These are phyloP conservation scores for Coelastrella sp. DNA, from an alignment of 139 green algal genomes.

Conservation along the genomic window DNA sequence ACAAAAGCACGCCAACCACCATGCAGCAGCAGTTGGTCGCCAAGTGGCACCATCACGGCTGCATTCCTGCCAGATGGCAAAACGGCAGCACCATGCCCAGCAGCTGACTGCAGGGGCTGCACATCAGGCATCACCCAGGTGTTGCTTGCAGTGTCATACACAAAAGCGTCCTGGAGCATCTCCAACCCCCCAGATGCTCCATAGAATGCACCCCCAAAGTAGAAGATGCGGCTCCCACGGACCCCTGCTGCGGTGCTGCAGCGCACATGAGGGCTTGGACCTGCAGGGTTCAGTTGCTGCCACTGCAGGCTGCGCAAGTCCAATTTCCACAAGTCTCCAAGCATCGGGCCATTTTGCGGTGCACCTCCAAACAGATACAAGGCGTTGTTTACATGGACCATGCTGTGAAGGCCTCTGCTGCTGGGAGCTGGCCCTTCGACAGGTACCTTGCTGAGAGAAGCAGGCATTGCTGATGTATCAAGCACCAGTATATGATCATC, in stretches of 20 bases:
- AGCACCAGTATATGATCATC: conserved; percentile 55
- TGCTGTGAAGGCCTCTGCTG: conserved; percentile 57
- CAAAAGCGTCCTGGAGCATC: conserved; percentile 49
- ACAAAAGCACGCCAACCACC: conserved; percentile 60
- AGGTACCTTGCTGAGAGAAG: conserved; percentile 11
- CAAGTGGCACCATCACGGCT: conserved; percentile 38
- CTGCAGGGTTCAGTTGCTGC: conserved; percentile 44
- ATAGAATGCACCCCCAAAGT: conserved; percentile 61
- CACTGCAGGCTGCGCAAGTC: conserved; percentile 47
- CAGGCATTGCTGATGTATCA: conserved; percentile 27
- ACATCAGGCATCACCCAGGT: conserved; percentile 36
- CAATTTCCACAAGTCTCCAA: conserved; percentile 56
- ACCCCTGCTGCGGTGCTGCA: conserved; percentile 54
- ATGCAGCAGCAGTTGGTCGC: conserved; percentile 12
- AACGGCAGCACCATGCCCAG: not conserved
- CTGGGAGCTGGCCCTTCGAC: conserved; percentile 43
- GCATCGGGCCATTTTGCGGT: conserved; percentile 57
- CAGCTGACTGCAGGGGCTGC: not conserved
- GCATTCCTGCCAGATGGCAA: conserved; percentile 53
- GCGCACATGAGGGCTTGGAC: conserved; percentile 37
- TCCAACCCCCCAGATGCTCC: conserved; percentile 44
- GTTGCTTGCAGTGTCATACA: conserved; percentile 33
- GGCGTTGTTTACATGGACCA: conserved; percentile 45
- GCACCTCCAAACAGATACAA: conserved; percentile 59
- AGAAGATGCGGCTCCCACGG: conserved; percentile 19